Evolutionary conservation across 768 basidiomycete species (phyloP).

Genomic region (Ramaria rubella): DNA sequence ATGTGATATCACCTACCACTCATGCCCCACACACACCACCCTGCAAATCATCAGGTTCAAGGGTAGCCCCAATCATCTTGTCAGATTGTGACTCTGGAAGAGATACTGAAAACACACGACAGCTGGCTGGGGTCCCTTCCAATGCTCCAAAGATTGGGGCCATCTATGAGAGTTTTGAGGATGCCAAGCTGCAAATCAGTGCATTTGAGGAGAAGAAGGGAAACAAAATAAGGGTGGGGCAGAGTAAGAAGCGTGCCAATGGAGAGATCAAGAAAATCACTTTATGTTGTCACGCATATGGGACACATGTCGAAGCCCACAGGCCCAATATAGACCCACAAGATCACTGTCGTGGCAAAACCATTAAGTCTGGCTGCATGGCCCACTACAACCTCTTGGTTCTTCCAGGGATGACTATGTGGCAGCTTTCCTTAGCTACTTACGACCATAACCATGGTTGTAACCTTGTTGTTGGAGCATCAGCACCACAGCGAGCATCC

Average conservation of each 20-base stretch:
- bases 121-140: neutral
- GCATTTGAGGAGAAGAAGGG: neutral
- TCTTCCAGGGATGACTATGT: too few relatives aligned
- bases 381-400: conserved; percentile 23
- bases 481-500: conserved; percentile 14
- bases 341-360: conserved; percentile 17
- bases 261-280: conserved; percentile 15
- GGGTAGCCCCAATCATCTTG: too few relatives aligned
- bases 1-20: too few relatives aligned
- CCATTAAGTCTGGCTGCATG: conserved; percentile 17
- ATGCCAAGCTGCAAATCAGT: too few relatives aligned
- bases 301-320: conserved; percentile 10
- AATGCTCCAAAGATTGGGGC: neutral
- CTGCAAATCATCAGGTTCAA: too few relatives aligned
- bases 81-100: too few relatives aligned
- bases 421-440: too few relatives aligned
- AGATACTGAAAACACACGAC: neutral
- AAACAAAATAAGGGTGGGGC: neutral
- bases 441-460: conserved; percentile 17
- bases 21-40: too few relatives aligned
- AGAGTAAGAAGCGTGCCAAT: too few relatives aligned
- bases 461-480: conserved; percentile 13
- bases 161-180: neutral
- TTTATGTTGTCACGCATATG: conserved; percentile 18
- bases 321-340: conserved; percentile 15